Evolutionary conservation across 2,329 filamentous ascomycete species (phyloP), one percentile per base, ranked within the genome.

Genomic region (Alternaria consortialis): DNA sequence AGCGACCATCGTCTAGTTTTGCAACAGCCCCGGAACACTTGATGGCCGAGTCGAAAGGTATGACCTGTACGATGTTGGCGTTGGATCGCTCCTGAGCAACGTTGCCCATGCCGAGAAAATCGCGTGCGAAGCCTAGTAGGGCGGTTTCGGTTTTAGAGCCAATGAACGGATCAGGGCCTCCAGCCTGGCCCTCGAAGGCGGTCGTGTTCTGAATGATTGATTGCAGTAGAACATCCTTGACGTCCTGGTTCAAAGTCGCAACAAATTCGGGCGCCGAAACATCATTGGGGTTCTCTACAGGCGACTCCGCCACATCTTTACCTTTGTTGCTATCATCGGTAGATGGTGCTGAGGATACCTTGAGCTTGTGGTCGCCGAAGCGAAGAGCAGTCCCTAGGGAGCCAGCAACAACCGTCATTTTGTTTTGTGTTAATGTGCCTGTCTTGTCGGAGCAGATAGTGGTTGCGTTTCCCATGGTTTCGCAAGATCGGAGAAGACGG

Each of bases 101-200:
- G 0, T 84, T 82, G 6, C 85, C 86, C 82, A 93, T 88, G 42
- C 84, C 89, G 13, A 93, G 81, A 70, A 87, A 82, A 50, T 90
- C 87, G 50, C 85, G 84, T 20, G 89, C 88, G 72, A 92, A 92
- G 25, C 84, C 82, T n/a, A 93, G 83, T 12, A 93, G 82, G 23
- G 91, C 90, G 4, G 90, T 92, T 74, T 93, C 91, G 0, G 91
- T 93, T 79, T 92, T 93, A 5, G 90, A 92, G 31, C 91, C 91
- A 63, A 93, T 84, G 66, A 91, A 93, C 0, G 84, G 79, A 47
- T 84, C 62, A 54, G 82, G 25, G 65, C 79, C 58, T 47, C 81
- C 66, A 73, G 82, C 62, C 56, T 77, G 56, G 66, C 79, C 55
- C 76, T 84, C 59, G 76, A 85, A 75, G 75, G 77, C 77, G 6